These are phyloP conservation scores for Canna indica DNA, from an alignment of 176 grass and related monocot species.

Conservation along the genomic window DNA sequence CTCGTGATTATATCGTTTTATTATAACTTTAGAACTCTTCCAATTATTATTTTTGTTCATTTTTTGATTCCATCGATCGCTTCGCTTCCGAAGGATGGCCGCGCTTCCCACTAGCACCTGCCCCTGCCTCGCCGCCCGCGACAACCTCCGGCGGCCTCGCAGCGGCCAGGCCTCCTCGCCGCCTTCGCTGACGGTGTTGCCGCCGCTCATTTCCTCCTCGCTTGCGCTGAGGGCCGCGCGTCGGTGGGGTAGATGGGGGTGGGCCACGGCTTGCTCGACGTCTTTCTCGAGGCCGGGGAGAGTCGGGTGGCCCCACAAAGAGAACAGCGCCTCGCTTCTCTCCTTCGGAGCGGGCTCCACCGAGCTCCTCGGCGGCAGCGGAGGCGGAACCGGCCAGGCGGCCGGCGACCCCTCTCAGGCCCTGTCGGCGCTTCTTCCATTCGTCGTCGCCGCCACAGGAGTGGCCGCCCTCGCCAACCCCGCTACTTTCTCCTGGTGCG, in stretches of 20 bases:
- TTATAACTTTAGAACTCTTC: no score
- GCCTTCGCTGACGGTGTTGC: background rate
- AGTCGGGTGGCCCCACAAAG: constrained; percentile 40
- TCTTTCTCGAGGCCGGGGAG: constrained; percentile 35
- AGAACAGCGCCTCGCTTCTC: constrained; percentile 39
- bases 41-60: no score
- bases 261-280: constrained; percentile 39
- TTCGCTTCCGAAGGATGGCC: constrained; percentile 5
- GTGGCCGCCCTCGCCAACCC: constrained; percentile 64
- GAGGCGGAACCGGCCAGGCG: background rate
- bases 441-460: constrained; percentile 67
- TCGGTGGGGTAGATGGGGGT: constrained; percentile 4
- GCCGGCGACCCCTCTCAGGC: constrained; percentile 40
- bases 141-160: background rate
- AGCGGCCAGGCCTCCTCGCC: background rate
- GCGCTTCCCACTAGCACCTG: background rate
- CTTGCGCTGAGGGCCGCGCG: background rate
- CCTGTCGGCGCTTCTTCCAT: constrained; percentile 62
- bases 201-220: background rate
- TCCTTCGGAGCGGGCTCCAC: constrained; percentile 21
- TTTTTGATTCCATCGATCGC: no score
- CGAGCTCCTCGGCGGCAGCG: constrained; percentile 2
- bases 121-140: background rate
- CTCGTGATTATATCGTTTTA: no score
- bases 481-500: constrained; percentile 69